phyloP scores from a whole-genome alignment of 768 basidiomycete species.

The Melanogaster broomeanus region DNA sequence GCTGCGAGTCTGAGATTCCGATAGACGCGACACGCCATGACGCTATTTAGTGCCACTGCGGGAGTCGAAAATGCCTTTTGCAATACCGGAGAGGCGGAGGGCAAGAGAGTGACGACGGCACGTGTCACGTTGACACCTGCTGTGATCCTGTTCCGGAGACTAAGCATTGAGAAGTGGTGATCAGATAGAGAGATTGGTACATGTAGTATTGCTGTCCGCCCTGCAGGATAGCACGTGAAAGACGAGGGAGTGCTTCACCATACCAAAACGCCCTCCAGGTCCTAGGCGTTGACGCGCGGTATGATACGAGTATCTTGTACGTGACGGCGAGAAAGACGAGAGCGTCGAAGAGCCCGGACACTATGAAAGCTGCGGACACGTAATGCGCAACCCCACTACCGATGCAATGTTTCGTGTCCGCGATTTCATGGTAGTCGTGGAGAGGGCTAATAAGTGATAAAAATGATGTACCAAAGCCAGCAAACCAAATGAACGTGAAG shows the following conservation, averaged over 20 bases:
- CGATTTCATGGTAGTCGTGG: conserved; percentile 28
- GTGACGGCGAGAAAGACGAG: conserved; percentile 36
- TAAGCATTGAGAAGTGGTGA: background rate
- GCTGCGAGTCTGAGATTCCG: conserved; percentile 32
- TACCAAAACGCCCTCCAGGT: conserved; percentile 20
- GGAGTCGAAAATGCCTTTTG: conserved; percentile 26
- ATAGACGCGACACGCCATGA: conserved; percentile 37
- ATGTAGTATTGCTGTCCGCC: conserved; percentile 42
- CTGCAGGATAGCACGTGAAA: conserved; percentile 36
- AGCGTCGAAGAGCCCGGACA: conserved; percentile 33
- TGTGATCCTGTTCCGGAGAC: conserved; percentile 30
- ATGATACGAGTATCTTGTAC: conserved; percentile 27
- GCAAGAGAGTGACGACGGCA: conserved; percentile 16
- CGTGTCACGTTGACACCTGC: conserved; percentile 31
- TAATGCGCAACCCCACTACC: conserved; percentile 21
- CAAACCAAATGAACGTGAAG: conserved; percentile 37
- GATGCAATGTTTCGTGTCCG: conserved; percentile 35
- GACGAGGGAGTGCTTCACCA: conserved; percentile 28
- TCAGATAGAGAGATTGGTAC: conserved; percentile 19
- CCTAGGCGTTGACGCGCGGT: conserved; percentile 8
- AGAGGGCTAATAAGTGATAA: conserved; percentile 27
- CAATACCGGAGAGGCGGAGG: conserved; percentile 21
- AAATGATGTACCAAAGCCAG: conserved; percentile 24
- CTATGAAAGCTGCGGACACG: conserved; percentile 28
- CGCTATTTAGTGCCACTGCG: conserved; percentile 31